Conservation (phyloP, 305 asterid genomes). For the Fraxinus ornus region DNA sequence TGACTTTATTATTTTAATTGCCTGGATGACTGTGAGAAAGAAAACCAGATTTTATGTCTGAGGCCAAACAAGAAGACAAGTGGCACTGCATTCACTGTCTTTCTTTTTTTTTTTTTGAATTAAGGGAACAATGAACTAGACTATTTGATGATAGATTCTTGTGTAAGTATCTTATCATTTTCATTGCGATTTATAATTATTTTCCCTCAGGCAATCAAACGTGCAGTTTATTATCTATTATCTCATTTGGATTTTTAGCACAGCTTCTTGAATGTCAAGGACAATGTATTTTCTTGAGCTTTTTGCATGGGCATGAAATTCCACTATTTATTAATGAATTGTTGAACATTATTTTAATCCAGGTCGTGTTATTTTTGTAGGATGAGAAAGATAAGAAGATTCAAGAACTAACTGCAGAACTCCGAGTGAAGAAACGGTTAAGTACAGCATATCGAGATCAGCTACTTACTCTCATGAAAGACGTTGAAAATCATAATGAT, state of each 20-base stretch:
- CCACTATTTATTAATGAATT: neutral
- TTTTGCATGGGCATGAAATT: neutral
- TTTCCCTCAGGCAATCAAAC: neutral
- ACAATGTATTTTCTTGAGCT: neutral
- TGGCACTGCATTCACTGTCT: neutral
- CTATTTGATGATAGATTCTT: neutral
- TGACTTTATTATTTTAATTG: too few relatives aligned
- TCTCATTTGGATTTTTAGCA: conserved; percentile 8
- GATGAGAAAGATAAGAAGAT: conserved; percentile 76
- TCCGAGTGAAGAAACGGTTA: conserved; percentile 61
- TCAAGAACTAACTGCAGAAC: conserved; percentile 70
- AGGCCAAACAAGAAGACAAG: neutral
- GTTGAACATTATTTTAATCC: conserved; percentile 1
- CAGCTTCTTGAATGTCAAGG: conserved; percentile 2
- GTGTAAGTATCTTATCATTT: neutral
- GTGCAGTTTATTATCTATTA: neutral
- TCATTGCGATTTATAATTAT: neutral
- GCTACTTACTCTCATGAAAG: conserved; percentile 60
- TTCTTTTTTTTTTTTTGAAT: neutral
- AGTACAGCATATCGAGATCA: conserved; percentile 70
- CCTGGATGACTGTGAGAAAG: neutral
- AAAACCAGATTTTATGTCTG: neutral
- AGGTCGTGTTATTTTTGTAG: conserved; percentile 35
- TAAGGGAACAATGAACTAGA: neutral
- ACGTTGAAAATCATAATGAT: conserved; percentile 63